Base-by-base conservation (phyloP, 176 grass and related monocot genomes). In the Eleusine indica region DNA sequence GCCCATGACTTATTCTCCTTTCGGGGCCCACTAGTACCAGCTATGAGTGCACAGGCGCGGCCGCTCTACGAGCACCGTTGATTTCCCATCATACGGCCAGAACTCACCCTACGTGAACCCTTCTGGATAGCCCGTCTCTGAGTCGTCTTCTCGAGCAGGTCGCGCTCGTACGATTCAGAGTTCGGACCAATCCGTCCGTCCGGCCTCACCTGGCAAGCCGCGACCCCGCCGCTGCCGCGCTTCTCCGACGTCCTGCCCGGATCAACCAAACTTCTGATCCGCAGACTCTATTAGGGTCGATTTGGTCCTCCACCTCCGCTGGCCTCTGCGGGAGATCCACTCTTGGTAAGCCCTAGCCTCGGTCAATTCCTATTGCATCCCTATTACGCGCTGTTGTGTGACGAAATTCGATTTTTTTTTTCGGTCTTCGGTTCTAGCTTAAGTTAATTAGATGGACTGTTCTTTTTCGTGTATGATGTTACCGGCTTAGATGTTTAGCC, bases 321-420 rank as follows among this genome's bases (percentile, higher is more conserved):
- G 53, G 18, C 3, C 13, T 28, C 47, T 47, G 25, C 68, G 48
- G 48, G 81, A 73, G 57, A 83, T 88, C 58, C 38, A 68, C 75
- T 29, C 39, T 57, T 5, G 81, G 87, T 88, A 88, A 84, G 87
- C 81, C 69, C 62, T 74, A 72, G 18, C 6, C 63, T 32, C 35
- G 1, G 3, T 80, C 29, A 30, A 60, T 74, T 80, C 80, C 62
- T 16, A 16, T 37, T 62, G 57, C 2, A 5, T 53, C 61, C 32
- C 16, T 69, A 58, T 54, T 83, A 39, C 29, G 74, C 48, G 68
- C 60, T 32, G 37, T 6, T 82, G 28, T 19, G 13, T 37, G 21
- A 53, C 4, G 0, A 53, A 67, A 75, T 69, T 68, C 48, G 61
- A 30, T 41, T 19, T 18, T 73, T 79, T 19, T 79, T 19, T 18